Evolutionary conservation across 345 rosid species (phyloP).

Genomic region (Abelmoschus esculentus): DNA sequence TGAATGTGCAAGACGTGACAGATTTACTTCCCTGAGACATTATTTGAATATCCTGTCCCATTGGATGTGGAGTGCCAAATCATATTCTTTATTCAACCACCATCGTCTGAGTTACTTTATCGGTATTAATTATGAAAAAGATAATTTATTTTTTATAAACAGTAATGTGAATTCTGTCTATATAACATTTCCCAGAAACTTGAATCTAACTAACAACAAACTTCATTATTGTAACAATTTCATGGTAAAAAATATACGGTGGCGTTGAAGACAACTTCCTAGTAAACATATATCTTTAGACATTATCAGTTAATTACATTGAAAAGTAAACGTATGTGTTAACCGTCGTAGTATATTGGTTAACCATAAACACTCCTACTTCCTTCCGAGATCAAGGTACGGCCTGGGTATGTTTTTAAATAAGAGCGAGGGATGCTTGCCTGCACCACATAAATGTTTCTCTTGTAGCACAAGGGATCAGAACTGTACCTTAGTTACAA

Average conservation of each 20-base stretch:
- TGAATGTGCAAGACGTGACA: slow-evolving; percentile 8
- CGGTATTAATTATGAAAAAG: no score
- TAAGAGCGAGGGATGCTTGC: slow-evolving; percentile 8
- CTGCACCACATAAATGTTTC: slow-evolving; percentile 24
- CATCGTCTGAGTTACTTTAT: no score
- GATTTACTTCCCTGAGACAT: neutral
- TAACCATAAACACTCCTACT: no score
- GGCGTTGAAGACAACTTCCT: neutral
- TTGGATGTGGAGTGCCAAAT: no score
- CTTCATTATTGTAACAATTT: neutral
- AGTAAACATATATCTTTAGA: no score
- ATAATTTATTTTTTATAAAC: neutral
- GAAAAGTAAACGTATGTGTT: no score
- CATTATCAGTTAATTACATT: no score
- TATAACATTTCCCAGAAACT: neutral
- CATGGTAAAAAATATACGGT: no score
- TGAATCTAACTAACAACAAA: neutral
- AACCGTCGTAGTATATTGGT: no score
- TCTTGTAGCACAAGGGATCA: slow-evolving; percentile 3
- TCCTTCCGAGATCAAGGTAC: no score
- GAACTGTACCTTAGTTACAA: neutral
- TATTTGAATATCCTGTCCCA: no score
- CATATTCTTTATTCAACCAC: no score
- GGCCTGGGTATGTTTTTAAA: neutral
- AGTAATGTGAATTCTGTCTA: neutral